Evolutionary conservation across 495 filamentous ascomycete genomes (phyloP).

Genomic region (Xylaria venustula): DNA sequence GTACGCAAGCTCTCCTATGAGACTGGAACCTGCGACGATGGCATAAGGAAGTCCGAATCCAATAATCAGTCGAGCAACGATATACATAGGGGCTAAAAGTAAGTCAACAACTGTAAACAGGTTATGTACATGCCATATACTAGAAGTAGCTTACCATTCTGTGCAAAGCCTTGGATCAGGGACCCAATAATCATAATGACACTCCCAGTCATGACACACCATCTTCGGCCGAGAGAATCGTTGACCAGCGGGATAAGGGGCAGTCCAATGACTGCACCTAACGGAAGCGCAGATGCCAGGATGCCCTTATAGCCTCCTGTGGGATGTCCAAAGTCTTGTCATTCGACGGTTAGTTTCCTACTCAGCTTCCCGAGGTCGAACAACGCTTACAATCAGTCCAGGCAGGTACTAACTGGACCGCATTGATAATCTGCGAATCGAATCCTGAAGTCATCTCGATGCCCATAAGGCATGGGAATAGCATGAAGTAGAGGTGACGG

Average conservation of each 20-base stretch:
- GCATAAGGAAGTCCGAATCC: slow-evolving; percentile 65
- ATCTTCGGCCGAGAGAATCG: slow-evolving; percentile 53
- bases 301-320: slow-evolving; percentile 46
- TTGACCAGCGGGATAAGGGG: slow-evolving; percentile 60
- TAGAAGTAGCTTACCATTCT: slow-evolving; percentile 37
- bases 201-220: slow-evolving; percentile 60
- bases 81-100: slow-evolving; percentile 53
- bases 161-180: slow-evolving; percentile 52
- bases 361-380: slow-evolving; percentile 18
- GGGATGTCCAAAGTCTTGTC: slow-evolving; percentile 41
- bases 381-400: slow-evolving; percentile 56
- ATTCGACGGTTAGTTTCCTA: neutral
- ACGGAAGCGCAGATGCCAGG: slow-evolving; percentile 42
- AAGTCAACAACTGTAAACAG: neutral
- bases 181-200: slow-evolving; percentile 57
- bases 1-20: slow-evolving; percentile 65
- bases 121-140: neutral
- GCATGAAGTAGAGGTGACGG: slow-evolving; percentile 56
- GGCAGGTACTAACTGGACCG: slow-evolving; percentile 58
- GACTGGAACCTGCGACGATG: slow-evolving; percentile 61
- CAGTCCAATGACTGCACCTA: slow-evolving; percentile 50
- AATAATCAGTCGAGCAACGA: slow-evolving; percentile 63
- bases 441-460: slow-evolving; percentile 73
- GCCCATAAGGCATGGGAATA: slow-evolving; percentile 67
- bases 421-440: slow-evolving; percentile 70